phyloP scores from a whole-genome alignment of 2,329 filamentous ascomycete genomes.

The Emmonsiellopsis sp. region DNA sequence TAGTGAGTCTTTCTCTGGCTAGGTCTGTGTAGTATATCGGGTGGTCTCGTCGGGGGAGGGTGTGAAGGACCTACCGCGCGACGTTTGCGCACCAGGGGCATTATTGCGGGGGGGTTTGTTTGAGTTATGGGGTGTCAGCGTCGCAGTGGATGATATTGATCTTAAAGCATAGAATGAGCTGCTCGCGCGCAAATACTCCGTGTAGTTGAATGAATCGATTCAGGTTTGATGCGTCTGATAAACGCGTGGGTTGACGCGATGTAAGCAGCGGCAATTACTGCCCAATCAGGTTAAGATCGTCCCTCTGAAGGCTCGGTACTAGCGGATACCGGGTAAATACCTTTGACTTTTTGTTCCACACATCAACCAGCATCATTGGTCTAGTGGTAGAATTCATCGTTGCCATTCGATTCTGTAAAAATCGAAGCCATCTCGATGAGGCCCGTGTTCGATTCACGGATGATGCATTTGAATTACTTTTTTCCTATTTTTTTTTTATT shows the following conservation, averaged over 20 bases:
- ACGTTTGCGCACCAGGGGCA: constrained; percentile 10
- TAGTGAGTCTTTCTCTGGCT: background rate
- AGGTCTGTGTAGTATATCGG: background rate
- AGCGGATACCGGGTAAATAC: too few species aligned
- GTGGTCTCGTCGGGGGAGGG: background rate
- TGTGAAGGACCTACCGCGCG: constrained; percentile 7
- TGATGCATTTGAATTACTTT: constrained; percentile 24
- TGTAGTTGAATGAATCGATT: background rate
- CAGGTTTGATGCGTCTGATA: background rate
- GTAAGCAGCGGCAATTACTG: background rate
- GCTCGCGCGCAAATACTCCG: background rate
- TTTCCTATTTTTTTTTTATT: background rate
- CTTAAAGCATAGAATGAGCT: background rate
- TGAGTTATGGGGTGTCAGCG: background rate
- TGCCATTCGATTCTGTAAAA: background rate
- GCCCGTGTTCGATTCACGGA: constrained; percentile 40
- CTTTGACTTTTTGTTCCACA: background rate
- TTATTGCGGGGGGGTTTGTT: background rate
- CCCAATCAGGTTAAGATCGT: background rate
- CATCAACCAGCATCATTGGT: constrained; percentile 4
- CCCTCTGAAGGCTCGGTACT: too few species aligned
- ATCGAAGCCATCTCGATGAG: too few species aligned
- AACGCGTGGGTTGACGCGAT: background rate
- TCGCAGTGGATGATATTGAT: background rate
- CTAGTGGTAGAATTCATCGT: constrained; percentile 5